Evolutionary conservation across 2,329 filamentous ascomycete genomes (phyloP).

Genomic region (Drechslera avenae): DNA sequence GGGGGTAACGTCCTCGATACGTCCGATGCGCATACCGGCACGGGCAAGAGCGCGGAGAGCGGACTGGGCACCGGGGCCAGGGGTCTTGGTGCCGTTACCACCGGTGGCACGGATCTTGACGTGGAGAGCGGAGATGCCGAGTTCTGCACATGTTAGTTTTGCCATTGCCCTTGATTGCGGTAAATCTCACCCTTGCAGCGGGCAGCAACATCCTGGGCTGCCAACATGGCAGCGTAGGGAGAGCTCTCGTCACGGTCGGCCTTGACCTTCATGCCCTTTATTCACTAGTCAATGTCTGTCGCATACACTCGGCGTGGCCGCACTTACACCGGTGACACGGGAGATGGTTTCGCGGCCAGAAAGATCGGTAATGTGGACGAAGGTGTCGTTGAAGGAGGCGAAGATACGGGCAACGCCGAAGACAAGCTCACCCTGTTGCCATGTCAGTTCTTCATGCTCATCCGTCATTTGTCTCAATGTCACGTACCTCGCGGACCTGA

Average conservation of each 20-base stretch:
- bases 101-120: constrained; percentile 99
- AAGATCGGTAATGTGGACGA: constrained; percentile 99
- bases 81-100: constrained; percentile 99
- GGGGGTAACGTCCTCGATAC: constrained; percentile 99
- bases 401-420: constrained; percentile 99
- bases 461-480: constrained; percentile 1
- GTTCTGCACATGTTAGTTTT: constrained; percentile 51
- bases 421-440: constrained; percentile 80
- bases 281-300: constrained; percentile 6
- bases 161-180: neutral
- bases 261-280: constrained; percentile 89
- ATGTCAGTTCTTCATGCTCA: constrained; percentile 26
- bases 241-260: constrained; percentile 95
- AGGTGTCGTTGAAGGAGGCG: constrained; percentile 71
- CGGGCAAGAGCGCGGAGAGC: constrained; percentile 98
- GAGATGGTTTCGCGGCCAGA: constrained; percentile 98
- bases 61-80: constrained; percentile 97
- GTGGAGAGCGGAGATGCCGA: constrained; percentile 94
- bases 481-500: constrained; percentile 82
- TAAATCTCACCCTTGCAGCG: constrained; percentile 68
- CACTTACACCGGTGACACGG: constrained; percentile 91
- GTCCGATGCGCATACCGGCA: constrained; percentile 99
- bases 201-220: constrained; percentile 88
- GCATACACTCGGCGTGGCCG: neutral
- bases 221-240: constrained; percentile 99